Conservation (phyloP, 306 rosid genomes). For the Trichosanthes cucumerina region DNA sequence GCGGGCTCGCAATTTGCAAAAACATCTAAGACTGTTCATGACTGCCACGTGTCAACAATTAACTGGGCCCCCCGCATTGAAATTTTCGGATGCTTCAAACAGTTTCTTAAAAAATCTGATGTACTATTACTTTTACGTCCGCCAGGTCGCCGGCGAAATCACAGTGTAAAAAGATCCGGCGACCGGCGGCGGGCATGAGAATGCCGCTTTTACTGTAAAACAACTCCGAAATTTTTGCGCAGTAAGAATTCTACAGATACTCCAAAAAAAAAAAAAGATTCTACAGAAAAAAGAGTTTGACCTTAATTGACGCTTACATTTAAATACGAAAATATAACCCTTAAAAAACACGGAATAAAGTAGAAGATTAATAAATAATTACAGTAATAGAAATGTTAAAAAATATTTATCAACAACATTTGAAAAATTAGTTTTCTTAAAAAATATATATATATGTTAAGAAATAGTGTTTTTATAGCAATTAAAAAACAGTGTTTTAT, state of each 20-base stretch:
- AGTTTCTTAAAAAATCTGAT: background rate
- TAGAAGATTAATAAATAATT: background rate
- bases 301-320: background rate
- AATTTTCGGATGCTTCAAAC: background rate
- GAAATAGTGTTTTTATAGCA: no score
- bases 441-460: no score
- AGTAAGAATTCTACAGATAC: no score
- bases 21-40: background rate
- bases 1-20: background rate
- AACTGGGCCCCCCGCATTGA: background rate
- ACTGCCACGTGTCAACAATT: background rate
- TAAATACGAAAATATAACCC: no score
- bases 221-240: background rate
- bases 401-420: no score
- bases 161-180: background rate
- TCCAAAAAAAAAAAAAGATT: no score
- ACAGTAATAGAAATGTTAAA: background rate
- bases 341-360: background rate
- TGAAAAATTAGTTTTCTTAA: no score
- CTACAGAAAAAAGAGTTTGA: background rate
- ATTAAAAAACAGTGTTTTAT: no score
- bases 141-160: background rate
- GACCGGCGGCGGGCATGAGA: background rate
- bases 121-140: background rate
- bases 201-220: background rate